These are phyloP conservation scores for Lactarius indigo DNA, from an alignment of 768 basidiomycete genomes.

Conservation along the genomic window DNA sequence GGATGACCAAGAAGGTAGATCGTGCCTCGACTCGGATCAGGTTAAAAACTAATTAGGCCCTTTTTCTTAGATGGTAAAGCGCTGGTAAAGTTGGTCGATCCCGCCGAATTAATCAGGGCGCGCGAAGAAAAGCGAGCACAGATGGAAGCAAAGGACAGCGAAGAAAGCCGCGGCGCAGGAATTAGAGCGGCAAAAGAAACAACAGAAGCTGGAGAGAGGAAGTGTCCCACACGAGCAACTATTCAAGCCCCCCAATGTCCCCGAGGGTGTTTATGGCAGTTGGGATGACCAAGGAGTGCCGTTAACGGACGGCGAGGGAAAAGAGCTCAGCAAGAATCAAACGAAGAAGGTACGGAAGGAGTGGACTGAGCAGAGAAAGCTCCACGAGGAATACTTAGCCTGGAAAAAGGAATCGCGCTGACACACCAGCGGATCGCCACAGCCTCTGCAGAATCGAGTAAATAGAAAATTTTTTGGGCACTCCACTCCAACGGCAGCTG, in stretches of 20 bases:
- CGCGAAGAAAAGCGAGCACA: constrained; percentile 85
- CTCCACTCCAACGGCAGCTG: constrained; percentile 10
- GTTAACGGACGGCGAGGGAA: constrained; percentile 77
- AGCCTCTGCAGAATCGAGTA: constrained; percentile 1
- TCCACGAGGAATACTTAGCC: constrained; percentile 73
- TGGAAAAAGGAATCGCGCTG: constrained; percentile 37
- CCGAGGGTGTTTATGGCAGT: constrained; percentile 66
- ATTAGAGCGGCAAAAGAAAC: constrained; percentile 61
- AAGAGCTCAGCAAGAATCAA: constrained; percentile 78
- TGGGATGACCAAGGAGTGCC: constrained; percentile 89
- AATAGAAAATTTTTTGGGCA: constrained; percentile 2
- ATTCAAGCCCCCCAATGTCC: constrained; percentile 80
- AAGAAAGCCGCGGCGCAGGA: constrained; percentile 72
- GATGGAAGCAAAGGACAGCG: constrained; percentile 67
- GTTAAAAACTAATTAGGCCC: constrained; percentile 4
- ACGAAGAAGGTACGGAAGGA: constrained; percentile 77
- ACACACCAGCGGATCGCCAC: constrained; percentile 18
- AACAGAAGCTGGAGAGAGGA: constrained; percentile 83
- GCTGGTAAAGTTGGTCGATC: constrained; percentile 86
- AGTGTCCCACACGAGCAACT: constrained; percentile 67
- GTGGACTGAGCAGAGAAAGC: constrained; percentile 66
- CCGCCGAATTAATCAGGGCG: constrained; percentile 73
- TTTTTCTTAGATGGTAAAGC: constrained; percentile 80
- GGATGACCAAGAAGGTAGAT: constrained; percentile 90
- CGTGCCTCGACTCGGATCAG: constrained; percentile 4